Conservation (phyloP, 2,329 filamentous ascomycete genomes). For the Colletotrichum acutatum region DNA sequence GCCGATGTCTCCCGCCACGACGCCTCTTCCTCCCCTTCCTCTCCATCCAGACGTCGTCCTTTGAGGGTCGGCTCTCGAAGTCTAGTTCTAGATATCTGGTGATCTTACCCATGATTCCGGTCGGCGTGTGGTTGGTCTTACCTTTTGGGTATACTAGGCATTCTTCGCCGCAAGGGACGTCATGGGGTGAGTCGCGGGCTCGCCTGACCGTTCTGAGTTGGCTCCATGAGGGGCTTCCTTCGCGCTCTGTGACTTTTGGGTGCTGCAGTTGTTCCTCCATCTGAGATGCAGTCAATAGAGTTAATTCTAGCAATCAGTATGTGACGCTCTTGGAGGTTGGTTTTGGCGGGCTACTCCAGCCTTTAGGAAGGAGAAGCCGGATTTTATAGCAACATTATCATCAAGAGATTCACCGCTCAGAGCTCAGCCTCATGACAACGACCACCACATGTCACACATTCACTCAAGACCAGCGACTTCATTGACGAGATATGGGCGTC, state of each 20-base stretch:
- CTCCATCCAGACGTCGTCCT: neutral
- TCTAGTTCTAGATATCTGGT: conserved; percentile 11
- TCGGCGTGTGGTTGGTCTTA: neutral
- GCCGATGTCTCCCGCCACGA: neutral
- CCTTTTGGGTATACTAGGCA: conserved; percentile 14
- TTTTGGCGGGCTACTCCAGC: rapidly evolving
- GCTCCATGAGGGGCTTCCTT: neutral
- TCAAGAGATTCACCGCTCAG: neutral
- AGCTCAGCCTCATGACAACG: no score
- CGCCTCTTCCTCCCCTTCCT: neutral
- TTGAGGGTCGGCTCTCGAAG: neutral
- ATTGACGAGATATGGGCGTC: neutral
- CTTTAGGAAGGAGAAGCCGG: no score
- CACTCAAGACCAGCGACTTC: neutral
- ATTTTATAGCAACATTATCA: neutral
- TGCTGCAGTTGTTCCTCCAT: neutral
- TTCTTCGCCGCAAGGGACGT: conserved; percentile 7
- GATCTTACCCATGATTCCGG: neutral
- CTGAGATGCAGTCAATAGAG: neutral
- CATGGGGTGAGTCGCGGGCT: conserved; percentile 7
- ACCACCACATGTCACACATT: neutral
- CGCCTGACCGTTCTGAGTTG: conserved; percentile 1
- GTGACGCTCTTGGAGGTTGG: neutral
- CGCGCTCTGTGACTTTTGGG: neutral
- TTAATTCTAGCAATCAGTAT: rapidly evolving